Base-by-base conservation (phyloP, 164 flowering plant genomes). In the Chimonanthus salicifolius region DNA sequence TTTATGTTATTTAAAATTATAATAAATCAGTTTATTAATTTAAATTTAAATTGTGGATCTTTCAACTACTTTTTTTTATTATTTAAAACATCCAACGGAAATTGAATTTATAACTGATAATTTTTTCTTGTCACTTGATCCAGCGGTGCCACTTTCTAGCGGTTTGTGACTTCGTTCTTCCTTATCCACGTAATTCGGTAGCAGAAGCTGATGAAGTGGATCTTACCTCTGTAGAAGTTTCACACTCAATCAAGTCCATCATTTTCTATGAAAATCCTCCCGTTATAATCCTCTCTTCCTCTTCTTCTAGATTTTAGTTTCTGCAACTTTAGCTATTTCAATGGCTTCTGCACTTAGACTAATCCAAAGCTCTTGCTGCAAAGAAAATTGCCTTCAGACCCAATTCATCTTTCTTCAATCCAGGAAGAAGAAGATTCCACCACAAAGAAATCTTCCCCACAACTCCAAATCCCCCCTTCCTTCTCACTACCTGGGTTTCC, bases 391-490 rank as follows among this genome's bases (percentile, higher is more conserved):
- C 68, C 16, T 65, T 44, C 68, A 65, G 15, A 66, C 48, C 48
- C 68, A 75, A 73, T 78, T 78, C 21, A 67, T 74, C 47, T 44
- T 45, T 48, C 47, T 46, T 45, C 48, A 45, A 9, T 11, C 49
- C 16, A 44, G 16, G 48, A 65, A 65, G 47, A 66, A 65, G 47
- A 66, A 13, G 47, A 5, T 66, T 13, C 49, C 48, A 33, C 48
- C 47, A 3, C 68, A 66, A 66, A 75, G 49, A n/a, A 76, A 63
- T 5, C 10, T 18, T 45, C 49, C n/a, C 71, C 64, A 49, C 64
- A 77, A 71, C 18, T 72, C 44, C 10, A 65, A 54, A 62, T 48
- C 76, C 71, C 68, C 78, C 16, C 68, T 74, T 18, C 76, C 79
- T 45, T 50, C 45, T 44, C 49, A 21, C 13, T 20, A 60, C 21